Evolutionary conservation across 768 basidiomycete genomes (phyloP).

Genomic region (Boletus patriciae): DNA sequence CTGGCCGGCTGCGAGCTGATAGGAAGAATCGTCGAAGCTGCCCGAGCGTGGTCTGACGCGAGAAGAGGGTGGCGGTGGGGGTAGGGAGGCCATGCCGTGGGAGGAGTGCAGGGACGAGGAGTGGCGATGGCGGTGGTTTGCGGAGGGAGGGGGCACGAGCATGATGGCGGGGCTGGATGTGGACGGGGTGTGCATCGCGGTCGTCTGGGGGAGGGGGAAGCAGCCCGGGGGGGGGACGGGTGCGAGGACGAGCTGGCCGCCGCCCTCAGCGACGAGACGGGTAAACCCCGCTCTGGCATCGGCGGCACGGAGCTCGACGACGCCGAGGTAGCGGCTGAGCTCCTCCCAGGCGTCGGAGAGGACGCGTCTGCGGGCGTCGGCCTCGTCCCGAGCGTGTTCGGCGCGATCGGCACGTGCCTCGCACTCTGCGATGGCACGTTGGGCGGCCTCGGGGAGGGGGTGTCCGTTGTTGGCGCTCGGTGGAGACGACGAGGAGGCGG

Average conservation of each 20-base stretch:
- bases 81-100: slow-evolving; percentile 36
- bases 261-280: slow-evolving; percentile 45
- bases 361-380: slow-evolving; percentile 45
- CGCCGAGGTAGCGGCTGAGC: slow-evolving; percentile 47
- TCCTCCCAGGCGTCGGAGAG: slow-evolving; percentile 51
- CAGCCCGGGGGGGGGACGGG: slow-evolving; percentile 33
- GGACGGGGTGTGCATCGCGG: slow-evolving; percentile 16
- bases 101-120: slow-evolving; percentile 26
- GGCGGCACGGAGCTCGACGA: slow-evolving; percentile 44
- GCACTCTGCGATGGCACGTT: slow-evolving; percentile 42
- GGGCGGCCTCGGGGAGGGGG: slow-evolving; percentile 32
- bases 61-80: slow-evolving; percentile 37
- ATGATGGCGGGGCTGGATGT: slow-evolving; percentile 28
- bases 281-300: slow-evolving; percentile 52
- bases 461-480: slow-evolving; percentile 18
- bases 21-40: slow-evolving; percentile 40
- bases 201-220: not conserved
- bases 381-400: slow-evolving; percentile 56
- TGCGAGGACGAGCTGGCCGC: slow-evolving; percentile 43
- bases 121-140: slow-evolving; percentile 21
- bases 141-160: slow-evolving; percentile 25
- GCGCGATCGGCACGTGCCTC: slow-evolving; percentile 52
- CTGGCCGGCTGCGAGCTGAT: slow-evolving; percentile 35
- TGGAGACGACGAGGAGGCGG: slow-evolving; percentile 12
- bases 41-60: slow-evolving; percentile 46